Percentiles rank a stretch among this genome's conserved stretches.
Conservation (phyloP, 805 yeast species). For the Clavispora vitiphila region DNA sequence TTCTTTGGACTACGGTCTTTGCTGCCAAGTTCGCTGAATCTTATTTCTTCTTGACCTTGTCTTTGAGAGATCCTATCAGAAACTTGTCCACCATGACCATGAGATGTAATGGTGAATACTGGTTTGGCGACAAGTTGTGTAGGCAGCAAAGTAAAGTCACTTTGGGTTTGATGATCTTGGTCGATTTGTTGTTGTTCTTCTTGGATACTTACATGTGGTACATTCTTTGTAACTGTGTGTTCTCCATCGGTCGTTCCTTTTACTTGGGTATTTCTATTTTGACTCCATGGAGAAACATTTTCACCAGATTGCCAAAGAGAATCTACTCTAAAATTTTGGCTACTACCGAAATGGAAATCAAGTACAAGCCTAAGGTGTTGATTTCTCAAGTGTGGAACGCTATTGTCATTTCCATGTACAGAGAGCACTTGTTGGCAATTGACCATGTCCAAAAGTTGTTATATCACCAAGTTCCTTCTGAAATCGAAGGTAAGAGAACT, state of each 20-base stretch:
- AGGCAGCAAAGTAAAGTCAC: slow-evolving; percentile 82
- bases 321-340: slow-evolving; percentile 96
- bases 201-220: slow-evolving; percentile 99
- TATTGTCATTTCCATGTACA: slow-evolving; percentile 97
- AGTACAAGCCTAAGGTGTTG: slow-evolving; percentile 96
- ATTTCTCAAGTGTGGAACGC: slow-evolving; percentile 99
- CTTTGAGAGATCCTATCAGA: slow-evolving; percentile 88
- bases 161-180: slow-evolving; percentile 86
- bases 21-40: slow-evolving; percentile 82
- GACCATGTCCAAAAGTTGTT: slow-evolving; percentile 97
- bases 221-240: slow-evolving; percentile 88
- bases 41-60: slow-evolving; percentile 68
- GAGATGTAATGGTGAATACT: slow-evolving; percentile 95
- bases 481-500: slow-evolving; percentile 96
- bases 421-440: slow-evolving; percentile 96
- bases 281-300: slow-evolving; percentile 99
- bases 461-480: slow-evolving; percentile 98
- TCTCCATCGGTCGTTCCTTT: slow-evolving; percentile 96
- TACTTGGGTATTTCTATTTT: slow-evolving; percentile 97
- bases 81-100: slow-evolving; percentile 74
- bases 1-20: slow-evolving; percentile 86
- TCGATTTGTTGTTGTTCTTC: slow-evolving; percentile 93
- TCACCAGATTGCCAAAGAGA: slow-evolving; percentile 97
- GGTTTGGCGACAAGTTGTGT: slow-evolving; percentile 78
- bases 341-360: slow-evolving; percentile 98